Percentiles rank a stretch among this genome's conserved stretches.
Conservation (phyloP, 805 yeast species). For the Lipomyces kockii region DNA sequence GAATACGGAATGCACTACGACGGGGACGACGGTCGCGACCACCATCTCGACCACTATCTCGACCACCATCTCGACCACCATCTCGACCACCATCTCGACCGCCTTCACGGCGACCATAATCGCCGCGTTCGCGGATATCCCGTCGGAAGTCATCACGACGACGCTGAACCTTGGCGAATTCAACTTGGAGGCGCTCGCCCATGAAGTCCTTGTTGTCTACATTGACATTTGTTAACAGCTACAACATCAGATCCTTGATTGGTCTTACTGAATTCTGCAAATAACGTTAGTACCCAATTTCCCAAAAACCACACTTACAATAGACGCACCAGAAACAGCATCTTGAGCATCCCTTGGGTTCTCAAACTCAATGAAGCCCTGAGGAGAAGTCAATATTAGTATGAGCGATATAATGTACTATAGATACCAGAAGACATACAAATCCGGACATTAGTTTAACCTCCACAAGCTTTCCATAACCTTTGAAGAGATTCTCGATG, state of each 20-base stretch:
- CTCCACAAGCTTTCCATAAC: constrained; percentile 59
- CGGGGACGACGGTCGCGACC: constrained; percentile 38
- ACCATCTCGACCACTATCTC: constrained; percentile 26
- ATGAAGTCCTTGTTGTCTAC: constrained; percentile 43
- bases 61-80: constrained; percentile 30
- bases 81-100: constrained; percentile 33
- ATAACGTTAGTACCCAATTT: background rate
- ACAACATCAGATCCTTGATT: background rate
- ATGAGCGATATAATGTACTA: background rate
- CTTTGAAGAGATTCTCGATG: constrained; percentile 53
- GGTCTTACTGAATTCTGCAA: constrained; percentile 33
- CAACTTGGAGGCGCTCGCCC: constrained; percentile 46
- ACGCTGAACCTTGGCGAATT: constrained; percentile 45
- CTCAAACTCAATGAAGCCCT: constrained; percentile 45
- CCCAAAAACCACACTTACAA: background rate
- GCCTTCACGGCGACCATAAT: constrained; percentile 19
- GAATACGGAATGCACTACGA: constrained; percentile 40
- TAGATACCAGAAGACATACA: constrained; percentile 30
- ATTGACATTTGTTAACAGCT: background rate
- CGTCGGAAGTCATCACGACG: constrained; percentile 34
- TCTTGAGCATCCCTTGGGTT: constrained; percentile 42
- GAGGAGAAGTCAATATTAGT: background rate
- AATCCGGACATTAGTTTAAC: constrained; percentile 57
- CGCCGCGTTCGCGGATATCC: constrained; percentile 21
- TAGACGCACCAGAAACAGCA: constrained; percentile 37